Evolutionary conservation across 73 alveolate species (phyloP), one percentile per base, ranked within the genome.

Genomic region (Symbiodinium pilosum): DNA sequence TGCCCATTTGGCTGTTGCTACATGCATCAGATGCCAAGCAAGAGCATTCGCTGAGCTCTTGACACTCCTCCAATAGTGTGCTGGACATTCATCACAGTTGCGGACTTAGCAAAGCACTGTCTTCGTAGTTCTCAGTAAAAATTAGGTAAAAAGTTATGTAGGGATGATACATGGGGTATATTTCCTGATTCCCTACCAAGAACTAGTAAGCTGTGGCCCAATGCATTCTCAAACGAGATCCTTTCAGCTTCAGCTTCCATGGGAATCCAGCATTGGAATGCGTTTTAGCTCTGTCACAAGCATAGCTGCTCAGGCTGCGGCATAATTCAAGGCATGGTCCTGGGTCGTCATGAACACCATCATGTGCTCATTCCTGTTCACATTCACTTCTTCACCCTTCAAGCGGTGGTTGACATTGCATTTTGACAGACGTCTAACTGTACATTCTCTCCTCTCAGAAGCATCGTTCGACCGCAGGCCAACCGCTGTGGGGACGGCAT

Each of bases 311-410:
- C 8, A 56, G 84, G 69, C 6, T 26, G 81, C 38, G 87, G 95
- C 95, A 64, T 89, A 89, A 71, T 89, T 89, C 87, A 89, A n/a
- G 44, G 59, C 95, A n/a, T 89, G 95, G 71, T 89, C 95, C 71
- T 89, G 95, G 32, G 95, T 89, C 71, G 95, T 89, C 95, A 89
- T 89, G 87, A 89, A 89, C 87, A 89, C 95, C 95, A 89, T 89
- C 95, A 89, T 89, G 73, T 89, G 95, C 40, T 89, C 95, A 68
- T 89, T 89, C 95, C 95, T 89, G 95, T n/a, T n/a, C n/a, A n/a
- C n/a, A n/a, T n/a, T n/a, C n/a, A n/a, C n/a, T n/a, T n/a, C n/a
- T n/a, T n/a, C n/a, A n/a, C n/a, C n/a, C n/a, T n/a, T n/a, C n/a
- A n/a, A n/a, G n/a, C n/a, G n/a, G n/a, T n/a, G n/a, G n/a, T n/a